These are phyloP conservation scores for Arxiozyma heterogenica DNA, from an alignment of 1,139 yeast genomes.

Conservation along the genomic window DNA sequence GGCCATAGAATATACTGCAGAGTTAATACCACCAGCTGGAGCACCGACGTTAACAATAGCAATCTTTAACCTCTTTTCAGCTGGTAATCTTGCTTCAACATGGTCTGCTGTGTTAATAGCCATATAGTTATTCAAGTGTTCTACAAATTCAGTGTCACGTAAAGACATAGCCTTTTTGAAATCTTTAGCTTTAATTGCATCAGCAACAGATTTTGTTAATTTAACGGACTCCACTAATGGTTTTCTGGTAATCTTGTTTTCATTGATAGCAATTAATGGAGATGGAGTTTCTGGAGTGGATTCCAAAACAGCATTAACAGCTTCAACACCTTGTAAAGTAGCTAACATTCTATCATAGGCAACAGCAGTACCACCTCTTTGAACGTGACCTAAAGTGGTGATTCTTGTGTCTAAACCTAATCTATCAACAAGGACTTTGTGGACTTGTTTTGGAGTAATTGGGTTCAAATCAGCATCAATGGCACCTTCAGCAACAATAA, in stretches of 20 bases:
- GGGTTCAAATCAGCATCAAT: constrained; percentile 74
- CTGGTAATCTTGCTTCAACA: constrained; percentile 41
- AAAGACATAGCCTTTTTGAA: constrained; percentile 79
- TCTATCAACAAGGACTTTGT: constrained; percentile 60
- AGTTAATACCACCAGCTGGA: constrained; percentile 93
- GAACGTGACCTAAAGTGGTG: constrained; percentile 94
- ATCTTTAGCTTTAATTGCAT: constrained; percentile 67
- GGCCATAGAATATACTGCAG: constrained; percentile 86
- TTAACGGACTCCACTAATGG: constrained; percentile 84
- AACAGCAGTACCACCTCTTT: constrained; percentile 97
- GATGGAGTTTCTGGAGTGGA: constrained; percentile 87
- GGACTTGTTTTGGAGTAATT: constrained; percentile 70
- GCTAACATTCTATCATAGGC: constrained; percentile 87
- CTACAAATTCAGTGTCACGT: constrained; percentile 81
- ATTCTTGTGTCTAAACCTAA: constrained; percentile 89
- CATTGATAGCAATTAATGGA: constrained; percentile 86
- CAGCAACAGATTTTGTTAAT: constrained; percentile 78
- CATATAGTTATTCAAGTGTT: constrained; percentile 63
- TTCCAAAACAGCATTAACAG: constrained; percentile 85
- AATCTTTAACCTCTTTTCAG: constrained; percentile 43
- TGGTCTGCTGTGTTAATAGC: constrained; percentile 66
- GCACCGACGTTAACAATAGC: constrained; percentile 93
- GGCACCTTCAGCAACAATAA: constrained; percentile 97
- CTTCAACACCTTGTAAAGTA: constrained; percentile 95
- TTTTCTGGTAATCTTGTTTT: constrained; percentile 75